phyloP scores from a whole-genome alignment of 176 grass and related monocot genomes.

The Triticum timopheevii region DNA sequence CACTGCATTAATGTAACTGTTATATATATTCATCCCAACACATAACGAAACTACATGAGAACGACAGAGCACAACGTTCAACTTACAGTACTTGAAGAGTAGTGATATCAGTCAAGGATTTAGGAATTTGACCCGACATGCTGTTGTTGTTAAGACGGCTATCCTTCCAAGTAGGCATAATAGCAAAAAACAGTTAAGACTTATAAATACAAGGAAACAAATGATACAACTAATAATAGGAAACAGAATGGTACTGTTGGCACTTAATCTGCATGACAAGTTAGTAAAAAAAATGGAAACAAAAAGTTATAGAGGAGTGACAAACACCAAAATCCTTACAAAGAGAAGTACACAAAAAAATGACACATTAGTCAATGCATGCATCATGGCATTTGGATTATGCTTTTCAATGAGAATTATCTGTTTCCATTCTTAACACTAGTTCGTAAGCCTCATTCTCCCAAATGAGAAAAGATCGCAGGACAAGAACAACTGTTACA shows the following conservation, averaged over 20 bases:
- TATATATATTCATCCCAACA: slow-evolving; percentile 29
- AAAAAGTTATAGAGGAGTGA: slow-evolving; percentile 8
- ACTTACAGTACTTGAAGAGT: slow-evolving; percentile 87
- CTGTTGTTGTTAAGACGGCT: slow-evolving; percentile 90
- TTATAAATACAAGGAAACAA: slow-evolving; percentile 4
- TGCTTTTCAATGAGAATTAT: background rate
- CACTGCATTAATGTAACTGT: slow-evolving; percentile 40
- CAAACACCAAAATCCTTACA: background rate
- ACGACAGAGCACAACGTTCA: background rate
- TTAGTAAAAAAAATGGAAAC: background rate
- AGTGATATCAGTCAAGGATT: slow-evolving; percentile 56
- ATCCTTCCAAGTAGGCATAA: slow-evolving; percentile 46
- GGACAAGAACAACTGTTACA: background rate
- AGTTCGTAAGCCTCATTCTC: background rate
- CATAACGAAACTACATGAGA: slow-evolving; percentile 23
- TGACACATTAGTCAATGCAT: background rate
- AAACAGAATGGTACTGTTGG: background rate
- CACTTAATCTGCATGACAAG: slow-evolving; percentile 20
- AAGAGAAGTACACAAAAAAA: background rate
- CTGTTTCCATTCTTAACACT: slow-evolving; percentile 24
- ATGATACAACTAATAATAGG: background rate
- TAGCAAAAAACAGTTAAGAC: slow-evolving; percentile 35
- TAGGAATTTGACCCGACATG: slow-evolving; percentile 50
- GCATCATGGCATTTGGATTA: slow-evolving; percentile 2
- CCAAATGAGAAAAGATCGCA: slow-evolving; percentile 2